phyloP scores from a whole-genome alignment of 345 rosid species.

The Euclidium syriacum region DNA sequence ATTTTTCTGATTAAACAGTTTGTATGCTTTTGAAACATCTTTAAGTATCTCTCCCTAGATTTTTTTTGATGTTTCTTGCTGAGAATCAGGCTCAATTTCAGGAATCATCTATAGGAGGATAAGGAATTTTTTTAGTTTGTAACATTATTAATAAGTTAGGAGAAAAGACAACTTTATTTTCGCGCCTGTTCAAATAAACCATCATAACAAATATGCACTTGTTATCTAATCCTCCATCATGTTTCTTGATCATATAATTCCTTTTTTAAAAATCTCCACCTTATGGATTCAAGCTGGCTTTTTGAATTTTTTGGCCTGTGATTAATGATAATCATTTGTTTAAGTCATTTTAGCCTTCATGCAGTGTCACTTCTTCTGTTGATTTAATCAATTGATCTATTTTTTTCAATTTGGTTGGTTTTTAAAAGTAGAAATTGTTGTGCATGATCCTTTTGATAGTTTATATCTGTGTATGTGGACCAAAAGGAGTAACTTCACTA shows the following conservation, averaged over 20 bases:
- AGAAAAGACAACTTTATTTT: constrained; percentile 16
- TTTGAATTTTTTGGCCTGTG: not conserved
- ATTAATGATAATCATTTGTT: constrained; percentile 16
- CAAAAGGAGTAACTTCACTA: constrained; percentile 25
- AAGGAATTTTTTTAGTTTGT: not conserved
- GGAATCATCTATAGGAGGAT: constrained; percentile 19
- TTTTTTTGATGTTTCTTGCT: not conserved
- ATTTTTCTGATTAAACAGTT: not conserved
- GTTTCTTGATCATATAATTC: constrained; percentile 22
- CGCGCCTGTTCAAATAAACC: constrained; percentile 11
- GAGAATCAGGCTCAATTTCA: constrained; percentile 29
- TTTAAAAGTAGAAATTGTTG: constrained; percentile 7
- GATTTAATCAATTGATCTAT: not conserved
- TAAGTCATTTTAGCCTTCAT: constrained; percentile 27
- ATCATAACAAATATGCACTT: constrained; percentile 28
- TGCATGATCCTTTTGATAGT: constrained; percentile 17
- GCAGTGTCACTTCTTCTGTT: constrained; percentile 19
- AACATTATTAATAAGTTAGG: constrained; percentile 23
- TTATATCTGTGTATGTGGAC: constrained; percentile 29
- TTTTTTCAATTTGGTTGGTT: constrained; percentile 9
- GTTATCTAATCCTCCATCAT: constrained; percentile 27
- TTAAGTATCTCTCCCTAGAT: not conserved
- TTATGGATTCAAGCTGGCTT: constrained; percentile 29
- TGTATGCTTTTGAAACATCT: not conserved
- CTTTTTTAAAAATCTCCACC: not conserved